phyloP scores from a whole-genome alignment of 2,329 filamentous ascomycete genomes.

The Colletotrichum orbiculare region DNA sequence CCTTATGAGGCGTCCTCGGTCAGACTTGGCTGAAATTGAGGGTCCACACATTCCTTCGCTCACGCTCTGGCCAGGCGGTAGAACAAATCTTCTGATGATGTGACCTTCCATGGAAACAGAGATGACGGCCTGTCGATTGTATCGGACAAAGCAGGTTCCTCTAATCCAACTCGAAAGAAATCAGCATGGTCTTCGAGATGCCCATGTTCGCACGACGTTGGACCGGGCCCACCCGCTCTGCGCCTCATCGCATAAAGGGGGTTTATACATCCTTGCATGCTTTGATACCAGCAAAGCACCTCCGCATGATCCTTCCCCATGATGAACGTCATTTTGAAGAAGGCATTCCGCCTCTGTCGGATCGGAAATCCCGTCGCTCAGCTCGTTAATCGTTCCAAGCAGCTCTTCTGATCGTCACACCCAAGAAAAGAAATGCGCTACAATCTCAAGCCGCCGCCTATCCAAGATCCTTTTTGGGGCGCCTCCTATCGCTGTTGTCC shows the following conservation, averaged over 20 bases:
- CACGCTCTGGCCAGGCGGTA: background rate
- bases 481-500: conserved; percentile 3
- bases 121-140: no score
- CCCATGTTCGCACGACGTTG: conserved; percentile 13
- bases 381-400: background rate
- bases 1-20: conserved; percentile 10
- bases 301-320: conserved; percentile 31
- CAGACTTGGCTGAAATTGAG: conserved; percentile 17
- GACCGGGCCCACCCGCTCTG: conserved; percentile 21
- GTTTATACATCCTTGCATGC: conserved; percentile 22
- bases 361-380: conserved; percentile 2
- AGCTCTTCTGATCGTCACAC: background rate
- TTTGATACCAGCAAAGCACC: conserved; percentile 30
- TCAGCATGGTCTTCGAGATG: background rate
- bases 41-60: conserved; percentile 17
- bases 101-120: no score
- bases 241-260: conserved; percentile 36
- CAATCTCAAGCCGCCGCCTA: conserved; percentile 2
- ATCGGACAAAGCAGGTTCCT: no score
- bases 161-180: no score
- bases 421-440: conserved; percentile 26
- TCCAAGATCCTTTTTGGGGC: background rate
- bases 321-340: background rate
- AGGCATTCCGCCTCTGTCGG: no score
- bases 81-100: no score